Conservation (phyloP, 345 rosid genomes). For the Citrus inodora region DNA sequence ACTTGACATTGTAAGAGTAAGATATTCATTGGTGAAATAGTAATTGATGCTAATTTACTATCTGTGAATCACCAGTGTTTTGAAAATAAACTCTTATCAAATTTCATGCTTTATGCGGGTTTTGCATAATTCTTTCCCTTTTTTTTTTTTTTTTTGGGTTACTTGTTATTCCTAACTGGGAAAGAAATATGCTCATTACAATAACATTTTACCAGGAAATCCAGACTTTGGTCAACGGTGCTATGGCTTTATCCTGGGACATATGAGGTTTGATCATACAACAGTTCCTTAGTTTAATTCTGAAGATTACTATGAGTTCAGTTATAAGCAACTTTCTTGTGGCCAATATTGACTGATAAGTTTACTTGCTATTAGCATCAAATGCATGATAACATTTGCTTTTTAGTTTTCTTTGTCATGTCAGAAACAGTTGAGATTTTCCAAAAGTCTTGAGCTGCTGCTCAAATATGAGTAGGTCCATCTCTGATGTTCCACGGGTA, state of each 20-base stretch:
- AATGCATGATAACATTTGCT: neutral
- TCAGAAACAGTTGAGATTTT: neutral
- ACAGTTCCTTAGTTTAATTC: neutral
- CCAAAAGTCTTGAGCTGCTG: neutral
- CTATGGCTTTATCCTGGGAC: constrained; percentile 96
- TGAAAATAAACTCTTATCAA: neutral
- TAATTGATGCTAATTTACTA: neutral
- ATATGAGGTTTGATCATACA: constrained; percentile 53
- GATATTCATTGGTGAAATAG: neutral
- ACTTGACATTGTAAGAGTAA: neutral
- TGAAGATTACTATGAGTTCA: neutral
- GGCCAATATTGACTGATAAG: neutral
- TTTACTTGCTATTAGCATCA: neutral
- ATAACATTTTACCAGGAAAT: constrained; percentile 45
- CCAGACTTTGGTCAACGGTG: constrained; percentile 62
- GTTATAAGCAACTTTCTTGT: neutral
- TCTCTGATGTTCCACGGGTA: neutral
- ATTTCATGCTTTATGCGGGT: neutral
- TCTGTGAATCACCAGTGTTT: neutral
- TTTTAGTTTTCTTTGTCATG: neutral
- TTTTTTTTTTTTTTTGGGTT: neutral
- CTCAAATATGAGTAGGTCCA: neutral
- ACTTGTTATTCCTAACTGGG: constrained; percentile 4
- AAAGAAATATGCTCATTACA: neutral
- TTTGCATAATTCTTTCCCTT: neutral